Evolutionary conservation across 2,329 filamentous ascomycete genomes (phyloP), one percentile per base, ranked within the genome.

Genomic region (Curvularia lunata): DNA sequence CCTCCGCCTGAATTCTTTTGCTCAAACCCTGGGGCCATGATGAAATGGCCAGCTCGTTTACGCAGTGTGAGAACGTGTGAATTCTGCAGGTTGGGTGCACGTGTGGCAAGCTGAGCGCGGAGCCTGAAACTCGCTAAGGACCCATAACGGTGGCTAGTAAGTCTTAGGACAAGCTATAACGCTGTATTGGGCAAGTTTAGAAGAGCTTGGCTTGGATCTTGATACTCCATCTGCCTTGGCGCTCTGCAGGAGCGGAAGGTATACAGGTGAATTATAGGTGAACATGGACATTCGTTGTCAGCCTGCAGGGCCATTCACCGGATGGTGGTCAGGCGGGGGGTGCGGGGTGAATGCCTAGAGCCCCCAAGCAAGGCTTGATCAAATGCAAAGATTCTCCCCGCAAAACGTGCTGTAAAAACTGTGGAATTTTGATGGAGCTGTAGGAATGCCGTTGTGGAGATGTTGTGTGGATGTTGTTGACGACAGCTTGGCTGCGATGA

Each of bases 71-170:
- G 52, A 46, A 45, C 47, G 47, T 55, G 54, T 54, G 56, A 56
- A 49, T 25, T 48, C 27, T 67, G 59, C 64, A 59, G 48, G 34
- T 58, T 52, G 28, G 55, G 53, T 51, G 54, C 59, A 58, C 30
- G 50, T 58, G 51, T 54, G 48, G 49, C 48, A 12, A 48, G 55
- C 37, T 49, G 50, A 52, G 54, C 63, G 61, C 67, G 69, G 67
- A 67, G 51, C 25, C 47, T 68, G 62, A 73, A 75, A 74, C 71
- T 62, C 55, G 60, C 65, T 68, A 68, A 74, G 67, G 65, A 56
- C 60, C 62, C 43, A 47, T 28, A 40, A 66, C 40, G 53, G 37
- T 56, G 40, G 51, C 55, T 52, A 54, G 45, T 34, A 47, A 43
- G 27, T 43, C 42, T 49, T 40, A 54, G 53, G 58, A 18, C 41